Evolutionary conservation across 306 rosid species (phyloP), one percentile per base, ranked within the genome.

Genomic region (Senna tora): DNA sequence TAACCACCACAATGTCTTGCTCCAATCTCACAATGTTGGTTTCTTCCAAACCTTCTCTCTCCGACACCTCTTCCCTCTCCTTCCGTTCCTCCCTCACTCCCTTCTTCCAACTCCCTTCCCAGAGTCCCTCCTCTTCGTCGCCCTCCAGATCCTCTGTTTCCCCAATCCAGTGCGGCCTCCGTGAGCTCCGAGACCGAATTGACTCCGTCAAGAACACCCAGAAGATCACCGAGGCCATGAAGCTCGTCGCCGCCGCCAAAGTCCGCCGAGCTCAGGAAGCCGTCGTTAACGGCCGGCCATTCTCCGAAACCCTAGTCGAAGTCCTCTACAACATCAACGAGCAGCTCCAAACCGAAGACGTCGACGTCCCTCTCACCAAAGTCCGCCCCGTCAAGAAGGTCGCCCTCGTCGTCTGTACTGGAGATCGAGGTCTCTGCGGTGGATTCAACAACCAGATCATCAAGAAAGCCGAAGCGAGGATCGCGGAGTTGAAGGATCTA

Each of bases 231-330:
- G 94, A 88, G 76, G 94, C 94, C 61, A 88, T 86, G 90, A 88
- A 88, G 87, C 94, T 88, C 42, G 94, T 88, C 41, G 91, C 94
- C 0, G 94, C 94, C 4, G 94, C 91, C 7, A 86, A 84, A 77
- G 94, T 88, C 75, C 83, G 94, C 10, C 72, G 91, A 73, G 94
- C 94, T 17, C 91, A 88, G 72, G 94, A 88, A 79, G 91, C 94
- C 34, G 89, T 88, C 9, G 89, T 84, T 14, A 88, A 84, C 28
- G 94, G 85, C n/a, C 79, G 94, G 54, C 94, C 94, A 34, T 88
- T 88, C 54, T 88, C 89, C 7, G 89, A 88, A 65, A 82, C 91
- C 36, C 85, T 88, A 0, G 91, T 88, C 6, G 94, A 86, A 75
- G 89, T 88, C 42, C 94, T 88, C 65, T 88, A 88, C 89, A 84